These are phyloP conservation scores for Metarhizium album DNA, from an alignment of 2,329 filamentous ascomycete genomes.

Conservation along the genomic window DNA sequence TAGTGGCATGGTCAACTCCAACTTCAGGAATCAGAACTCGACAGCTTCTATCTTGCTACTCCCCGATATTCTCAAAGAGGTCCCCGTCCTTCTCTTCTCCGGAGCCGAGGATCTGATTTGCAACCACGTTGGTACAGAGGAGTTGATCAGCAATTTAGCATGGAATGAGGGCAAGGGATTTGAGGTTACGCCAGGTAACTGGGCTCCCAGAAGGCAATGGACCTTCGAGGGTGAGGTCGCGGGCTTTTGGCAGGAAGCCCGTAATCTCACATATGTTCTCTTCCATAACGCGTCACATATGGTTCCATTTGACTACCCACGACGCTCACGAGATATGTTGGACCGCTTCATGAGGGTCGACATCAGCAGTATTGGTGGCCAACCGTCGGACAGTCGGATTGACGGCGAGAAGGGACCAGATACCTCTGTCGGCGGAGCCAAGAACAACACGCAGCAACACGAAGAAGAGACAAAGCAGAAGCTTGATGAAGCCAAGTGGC, in stretches of 20 bases:
- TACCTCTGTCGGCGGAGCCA: conserved; percentile 65
- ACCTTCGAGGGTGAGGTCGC: conserved; percentile 80
- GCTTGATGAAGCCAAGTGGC: conserved; percentile 77
- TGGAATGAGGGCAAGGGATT: conserved; percentile 93
- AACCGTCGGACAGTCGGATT: conserved; percentile 66
- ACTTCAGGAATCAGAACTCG: conserved; percentile 62
- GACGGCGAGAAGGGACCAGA: conserved; percentile 76
- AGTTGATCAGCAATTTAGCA: conserved; percentile 76
- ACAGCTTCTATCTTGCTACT: conserved; percentile 63
- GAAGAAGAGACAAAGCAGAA: conserved; percentile 47
- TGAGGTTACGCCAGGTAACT: conserved; percentile 74
- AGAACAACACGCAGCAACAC: conserved; percentile 44
- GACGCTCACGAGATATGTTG: conserved; percentile 86
- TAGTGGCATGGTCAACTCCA: conserved; percentile 61
- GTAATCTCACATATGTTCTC: conserved; percentile 89
- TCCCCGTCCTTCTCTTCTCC: conserved; percentile 81
- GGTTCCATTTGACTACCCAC: conserved; percentile 90
- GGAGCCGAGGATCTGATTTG: conserved; percentile 92
- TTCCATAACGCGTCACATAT: conserved; percentile 97
- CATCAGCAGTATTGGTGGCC: conserved; percentile 76
- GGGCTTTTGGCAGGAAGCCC: conserved; percentile 87
- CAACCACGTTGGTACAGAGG: conserved; percentile 91
- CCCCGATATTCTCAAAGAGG: conserved; percentile 63
- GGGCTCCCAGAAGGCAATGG: conserved; percentile 90
- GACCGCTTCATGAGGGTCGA: conserved; percentile 93